Evolutionary conservation across 2,329 filamentous ascomycete genomes (phyloP), one percentile per base, ranked within the genome.

Genomic region (Neonectria sp.): DNA sequence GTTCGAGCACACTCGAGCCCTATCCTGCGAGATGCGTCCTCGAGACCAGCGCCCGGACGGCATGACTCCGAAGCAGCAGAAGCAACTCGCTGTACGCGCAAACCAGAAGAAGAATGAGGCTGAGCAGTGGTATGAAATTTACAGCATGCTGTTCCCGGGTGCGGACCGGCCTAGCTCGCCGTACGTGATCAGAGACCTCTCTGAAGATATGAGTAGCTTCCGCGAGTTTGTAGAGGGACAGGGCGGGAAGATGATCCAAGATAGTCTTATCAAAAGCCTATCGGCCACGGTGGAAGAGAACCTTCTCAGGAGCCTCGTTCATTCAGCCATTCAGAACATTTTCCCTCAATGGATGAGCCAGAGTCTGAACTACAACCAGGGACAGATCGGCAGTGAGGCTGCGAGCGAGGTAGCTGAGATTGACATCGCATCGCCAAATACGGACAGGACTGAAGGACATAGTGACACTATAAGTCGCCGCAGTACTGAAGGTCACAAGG

Each of bases 101-200:
- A 51, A 60, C n/a, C 53, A 62, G n/a, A 60, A 58, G 7, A 49
- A 55, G 31, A 51, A 21, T 0, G 45, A 58, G 46, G 43, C 53
- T 15, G 60, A 67, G 17, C 64, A 67, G 45, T 62, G 63, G 63
- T 67, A 59, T 21, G 55, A 58, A 15, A 56, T 63, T 21, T 67
- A 59, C 48, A 33, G 29, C 9, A 48, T 56, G 31, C 31, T 62
- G 11, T 63, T 59, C 21, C 59, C 59, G 1, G 59, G 31, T 7
- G 48, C 40, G 4, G 59, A 57, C 12, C 60, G 43, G 3, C 60
- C 59, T 1, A 63, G 53, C 24, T 63, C 64, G 31, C 60, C 59
- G 11, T 67, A 63, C 31, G 13, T 67, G 48, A 63, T 40, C 29
- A 63, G 55, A 9, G 51, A 29, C 13, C 56, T 60, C 27, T 61